Evolutionary conservation across 2,329 filamentous ascomycete genomes (phyloP), one percentile per base, ranked within the genome.

Genomic region (Fusarium sp.): DNA sequence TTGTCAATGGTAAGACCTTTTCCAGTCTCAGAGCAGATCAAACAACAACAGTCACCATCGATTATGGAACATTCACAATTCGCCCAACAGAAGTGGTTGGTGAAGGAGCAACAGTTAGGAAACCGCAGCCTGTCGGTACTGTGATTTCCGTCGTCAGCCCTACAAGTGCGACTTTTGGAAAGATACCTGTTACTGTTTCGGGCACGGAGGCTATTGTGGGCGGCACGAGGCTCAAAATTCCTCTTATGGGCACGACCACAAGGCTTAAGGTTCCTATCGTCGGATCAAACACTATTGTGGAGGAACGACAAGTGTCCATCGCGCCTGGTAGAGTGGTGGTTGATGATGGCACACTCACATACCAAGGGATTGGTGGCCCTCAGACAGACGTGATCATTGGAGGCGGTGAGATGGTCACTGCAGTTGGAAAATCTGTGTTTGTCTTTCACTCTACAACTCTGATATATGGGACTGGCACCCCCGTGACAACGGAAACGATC

Each of bases 321-420:
- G 79, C 78, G 2, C 81, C 79, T 1, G 82, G 79, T 13, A 81
- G 82, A 50, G 68, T 80, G 12, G 71, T 80, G 14, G 80, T 85
- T 38, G 81, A 78, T 22, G 79, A 75, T 39, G 76, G 83, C 48
- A 83, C 81, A 6, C 70, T 87, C 12, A 77, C 79, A n/a, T 82
- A 83, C 47, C 73, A 60, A 24, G 74, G 78, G 7, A 66, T 77
- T 2, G 77, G 75, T 4, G 80, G 82, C 1, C 73, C 78, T 22
- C 81, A 83, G 15, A 85, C 82, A 18, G 83, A 86, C 54, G 79
- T 86, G 4, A 78, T 86, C 12, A 82, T 89, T 10, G 79, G 83
- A 15, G 87, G 87, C 45, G 87, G 86, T 24, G 82, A 86, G 63
- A 79, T 86, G 65, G 77, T 86, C 33, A 87, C 85, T 3, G 84